A percentile compares a stretch with the other conserved stretches of the same genome.
These are phyloP conservation scores for Rheum nobile DNA, from an alignment of 148 eudicot genomes.

Conservation along the genomic window DNA sequence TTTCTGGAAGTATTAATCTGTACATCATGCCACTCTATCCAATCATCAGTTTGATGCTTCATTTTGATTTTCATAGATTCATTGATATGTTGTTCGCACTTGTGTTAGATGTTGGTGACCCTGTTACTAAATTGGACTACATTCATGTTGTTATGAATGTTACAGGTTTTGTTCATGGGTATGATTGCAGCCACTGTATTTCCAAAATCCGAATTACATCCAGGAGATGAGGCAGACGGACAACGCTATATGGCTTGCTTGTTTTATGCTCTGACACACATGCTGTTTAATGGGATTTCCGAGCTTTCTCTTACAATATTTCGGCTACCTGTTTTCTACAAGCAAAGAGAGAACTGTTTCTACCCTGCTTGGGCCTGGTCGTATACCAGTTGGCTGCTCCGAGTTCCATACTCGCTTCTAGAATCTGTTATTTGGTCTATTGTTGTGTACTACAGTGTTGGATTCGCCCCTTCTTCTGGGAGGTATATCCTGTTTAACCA, in stretches of 20 bases:
- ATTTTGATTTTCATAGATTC: not conserved
- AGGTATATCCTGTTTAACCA: slow-evolving; percentile 30
- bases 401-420: slow-evolving; percentile 59
- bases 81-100: not conserved
- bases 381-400: slow-evolving; percentile 52
- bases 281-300: slow-evolving; percentile 84
- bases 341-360: slow-evolving; percentile 73
- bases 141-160: not conserved
- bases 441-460: slow-evolving; percentile 57
- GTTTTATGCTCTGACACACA: slow-evolving; percentile 54
- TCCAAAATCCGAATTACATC: slow-evolving; percentile 45
- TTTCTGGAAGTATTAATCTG: too few relatives aligned
- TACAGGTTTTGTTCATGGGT: slow-evolving; percentile 66
- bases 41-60: not conserved
- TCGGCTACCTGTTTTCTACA: slow-evolving; percentile 80
- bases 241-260: slow-evolving; percentile 55
- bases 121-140: not conserved
- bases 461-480: slow-evolving; percentile 55
- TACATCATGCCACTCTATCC: not conserved
- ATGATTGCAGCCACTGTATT: slow-evolving; percentile 53
- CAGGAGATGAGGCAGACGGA: slow-evolving; percentile 49
- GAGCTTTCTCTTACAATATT: slow-evolving; percentile 75
- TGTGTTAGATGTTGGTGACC: not conserved
- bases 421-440: slow-evolving; percentile 72
- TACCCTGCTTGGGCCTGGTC: slow-evolving; percentile 94